phyloP scores from a whole-genome alignment of 2,329 filamentous ascomycete genomes.

The Xylaria sp. region DNA sequence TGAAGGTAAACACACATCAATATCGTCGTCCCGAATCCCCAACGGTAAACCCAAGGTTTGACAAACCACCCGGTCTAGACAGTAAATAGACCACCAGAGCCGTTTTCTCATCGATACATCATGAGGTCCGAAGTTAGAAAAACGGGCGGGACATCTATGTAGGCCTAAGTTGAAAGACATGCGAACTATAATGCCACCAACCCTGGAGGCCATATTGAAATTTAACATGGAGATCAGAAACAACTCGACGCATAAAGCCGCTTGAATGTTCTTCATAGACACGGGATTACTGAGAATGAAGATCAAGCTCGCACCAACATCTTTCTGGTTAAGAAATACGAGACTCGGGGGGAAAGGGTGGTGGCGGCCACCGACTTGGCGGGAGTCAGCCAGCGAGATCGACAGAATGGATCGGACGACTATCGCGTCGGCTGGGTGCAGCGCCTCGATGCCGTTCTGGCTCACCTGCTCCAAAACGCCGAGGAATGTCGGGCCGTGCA shows the following conservation, averaged over 20 bases:
- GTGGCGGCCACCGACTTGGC: neutral
- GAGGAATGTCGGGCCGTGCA: conserved; percentile 3
- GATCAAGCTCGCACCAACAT: neutral
- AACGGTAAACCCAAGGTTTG: neutral
- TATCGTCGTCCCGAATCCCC: conserved; percentile 1
- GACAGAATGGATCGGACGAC: conserved; percentile 5
- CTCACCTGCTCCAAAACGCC: conserved; percentile 1
- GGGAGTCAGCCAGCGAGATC: conserved; percentile 4
- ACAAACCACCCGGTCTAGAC: neutral
- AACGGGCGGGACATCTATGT: neutral
- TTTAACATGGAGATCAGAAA: conserved; percentile 4
- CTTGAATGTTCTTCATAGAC: conserved; percentile 4
- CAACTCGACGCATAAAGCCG: neutral
- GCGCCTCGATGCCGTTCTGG: neutral
- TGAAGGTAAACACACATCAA: conserved; percentile 1
- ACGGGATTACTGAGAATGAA: neutral
- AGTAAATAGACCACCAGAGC: conserved; percentile 9
- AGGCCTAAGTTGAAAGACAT: conserved; percentile 4
- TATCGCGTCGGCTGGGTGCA: neutral
- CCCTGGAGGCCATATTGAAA: conserved; percentile 2
- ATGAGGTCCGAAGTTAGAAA: neutral
- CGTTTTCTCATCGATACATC: neutral
- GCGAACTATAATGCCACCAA: neutral
- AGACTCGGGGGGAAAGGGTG: neutral
- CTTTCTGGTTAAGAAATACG: neutral